Base-by-base conservation (phyloP, 75 land plant species). In the Sequoia sempervirens region DNA sequence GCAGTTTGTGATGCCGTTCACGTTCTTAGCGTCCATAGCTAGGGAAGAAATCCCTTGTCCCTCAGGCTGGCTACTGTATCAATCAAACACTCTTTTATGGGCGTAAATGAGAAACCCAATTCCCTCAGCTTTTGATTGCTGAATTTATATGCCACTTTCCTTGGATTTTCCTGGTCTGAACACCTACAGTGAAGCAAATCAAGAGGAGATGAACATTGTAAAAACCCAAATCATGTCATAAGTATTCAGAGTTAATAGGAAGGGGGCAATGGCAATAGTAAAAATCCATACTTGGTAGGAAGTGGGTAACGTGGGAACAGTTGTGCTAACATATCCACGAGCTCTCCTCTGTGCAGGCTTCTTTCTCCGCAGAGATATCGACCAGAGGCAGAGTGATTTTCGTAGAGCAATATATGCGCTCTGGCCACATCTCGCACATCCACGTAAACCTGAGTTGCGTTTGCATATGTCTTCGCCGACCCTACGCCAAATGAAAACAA, bases 101-200 rank as follows among this genome's bases (percentile, higher is more conserved):
- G 46, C 46, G 46, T 43, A 43, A 43, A 43, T 43, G 46, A 43
- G 46, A 43, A 6, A 43, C 46, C 46, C 46, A 43, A 43, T 43
- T 43, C 46, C 46, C 46, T 43, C 46, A 43, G 46, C 6, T 43
- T 43, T 43, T 43, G 82, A 84, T 89, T 90, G 13, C 93, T 87
- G 82, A 94, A 89, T 61, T 88, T 88, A 85, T 91, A 90, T 4
- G 96, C 91, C 69, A 87, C 84, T 43, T 34, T 75, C 85, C 92
- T 84, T 5, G 98, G 98, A 47, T 90, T 87, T 83, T 75, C 84
- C 75, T 92, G 90, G 70, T 93, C 91, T 36, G 94, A 92, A 84
- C 96, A 95, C 90, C 96, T 93, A 84, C 91, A 88, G 61, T n/a
- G n/a, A n/a, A n/a, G n/a, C n/a, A n/a, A n/a, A n/a, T n/a, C n/a